phyloP scores from a whole-genome alignment of 2,329 filamentous ascomycete species.

The Talaromyces atroroseus region DNA sequence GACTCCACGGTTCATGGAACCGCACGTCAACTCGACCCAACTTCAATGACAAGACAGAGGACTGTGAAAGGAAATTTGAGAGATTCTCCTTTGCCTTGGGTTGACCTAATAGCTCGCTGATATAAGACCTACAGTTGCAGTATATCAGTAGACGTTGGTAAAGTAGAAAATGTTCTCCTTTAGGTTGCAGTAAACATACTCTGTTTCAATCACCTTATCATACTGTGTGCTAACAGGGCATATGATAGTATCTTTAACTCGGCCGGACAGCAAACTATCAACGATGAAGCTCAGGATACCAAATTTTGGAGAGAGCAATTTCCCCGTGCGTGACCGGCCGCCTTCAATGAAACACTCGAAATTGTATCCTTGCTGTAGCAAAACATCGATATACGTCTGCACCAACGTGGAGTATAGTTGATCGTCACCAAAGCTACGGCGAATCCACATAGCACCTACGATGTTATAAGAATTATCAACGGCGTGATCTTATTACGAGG shows the following conservation, averaged over 20 bases:
- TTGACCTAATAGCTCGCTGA: conserved; percentile 85
- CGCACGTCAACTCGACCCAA: conserved; percentile 89
- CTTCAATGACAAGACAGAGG: conserved; percentile 80
- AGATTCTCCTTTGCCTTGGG: conserved; percentile 96
- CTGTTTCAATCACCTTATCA: conserved; percentile 97
- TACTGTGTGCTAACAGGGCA: conserved; percentile 97
- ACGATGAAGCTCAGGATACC: conserved; percentile 89
- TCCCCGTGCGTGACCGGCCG: conserved; percentile 85
- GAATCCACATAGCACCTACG: conserved; percentile 84
- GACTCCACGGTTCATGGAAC: conserved; percentile 94
- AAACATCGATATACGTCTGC: conserved; percentile 88
- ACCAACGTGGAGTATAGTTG: conserved; percentile 87
- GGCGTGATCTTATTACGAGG: neutral
- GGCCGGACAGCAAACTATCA: conserved; percentile 80
- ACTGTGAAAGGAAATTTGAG: conserved; percentile 79
- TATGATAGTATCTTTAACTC: conserved; percentile 85
- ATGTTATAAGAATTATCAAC: neutral
- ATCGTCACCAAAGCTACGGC: conserved; percentile 87
- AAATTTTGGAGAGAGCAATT: conserved; percentile 89
- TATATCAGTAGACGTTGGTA: conserved; percentile 9
- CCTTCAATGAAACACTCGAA: conserved; percentile 98
- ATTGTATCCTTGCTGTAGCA: conserved; percentile 87
- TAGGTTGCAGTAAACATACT: conserved; percentile 39
- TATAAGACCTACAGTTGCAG: conserved; percentile 61
- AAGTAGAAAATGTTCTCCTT: neutral